Evolutionary conservation across 768 basidiomycete genomes (phyloP), one percentile per base, ranked within the genome.

Genomic region (Mycena epipterygia): DNA sequence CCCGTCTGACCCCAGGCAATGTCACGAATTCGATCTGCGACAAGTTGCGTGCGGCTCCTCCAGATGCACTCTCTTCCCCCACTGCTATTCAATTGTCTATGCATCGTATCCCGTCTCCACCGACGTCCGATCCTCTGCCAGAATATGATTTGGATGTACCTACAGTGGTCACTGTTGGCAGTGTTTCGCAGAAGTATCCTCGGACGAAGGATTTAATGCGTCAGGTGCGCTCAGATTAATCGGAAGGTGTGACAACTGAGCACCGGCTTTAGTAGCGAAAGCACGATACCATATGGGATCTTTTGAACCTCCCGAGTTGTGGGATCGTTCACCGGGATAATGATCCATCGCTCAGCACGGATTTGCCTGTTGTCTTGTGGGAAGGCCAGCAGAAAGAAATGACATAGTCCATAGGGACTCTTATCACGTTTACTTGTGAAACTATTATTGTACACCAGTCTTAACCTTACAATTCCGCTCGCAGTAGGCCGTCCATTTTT

Each of bases 401-500:
- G 53, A 35, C 8, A 52, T 57, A 65, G 77, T 52, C 19, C 39
- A 67, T 29, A 67, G 69, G 17, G 56, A 32, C 53, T 39, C 21
- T 23, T n/a, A 30, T 39, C n/a, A 23, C 52, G 37, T 67, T 19
- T 37, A 39, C 42, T 25, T 41, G 21, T 11, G 41, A n/a, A 41
- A 25, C 33, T 21, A 37, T 35, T 5, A 16, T 6, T 35, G 21
- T n/a, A 19, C 37, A n/a, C 7, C 42, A 23, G 5, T 30, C n/a
- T 39, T 39, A 23, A 8, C 25, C 11, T 60, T 27, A 64, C 39
- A 64, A 55, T 41, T 16, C 27, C n/a, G 68, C 55, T 23, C 39
- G 46, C 17, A 82, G 70, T 58, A 82, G 62, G 37, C 64, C 64
- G 32, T 79, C 73, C 77, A 85, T 84, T 70, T 89, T 91, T 60